A percentile compares a stretch with the other conserved stretches of the same genome.
These are phyloP conservation scores for Cordyceps javanica DNA, from an alignment of 2,329 filamentous ascomycete genomes.

Conservation along the genomic window DNA sequence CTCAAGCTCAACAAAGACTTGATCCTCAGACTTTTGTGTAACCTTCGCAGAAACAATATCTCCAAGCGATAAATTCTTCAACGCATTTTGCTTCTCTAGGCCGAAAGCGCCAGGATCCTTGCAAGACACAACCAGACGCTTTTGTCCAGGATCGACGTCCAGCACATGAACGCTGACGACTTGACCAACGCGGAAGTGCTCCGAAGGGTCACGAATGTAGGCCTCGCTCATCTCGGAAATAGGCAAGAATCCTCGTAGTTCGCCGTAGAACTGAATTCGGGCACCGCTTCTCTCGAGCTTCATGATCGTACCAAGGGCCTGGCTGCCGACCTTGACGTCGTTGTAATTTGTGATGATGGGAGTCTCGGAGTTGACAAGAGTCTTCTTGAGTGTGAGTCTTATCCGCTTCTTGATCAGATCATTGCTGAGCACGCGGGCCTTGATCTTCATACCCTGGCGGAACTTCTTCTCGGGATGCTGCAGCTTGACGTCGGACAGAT, in stretches of 20 bases:
- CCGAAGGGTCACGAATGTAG: conserved; percentile 79
- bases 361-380: conserved; percentile 81
- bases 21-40: conserved; percentile 72
- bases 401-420: conserved; percentile 71
- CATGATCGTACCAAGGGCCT: conserved; percentile 80
- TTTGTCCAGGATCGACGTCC: conserved; percentile 64
- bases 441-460: conserved; percentile 76
- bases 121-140: conserved; percentile 81
- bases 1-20: conserved; percentile 69
- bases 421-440: conserved; percentile 76
- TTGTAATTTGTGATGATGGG: conserved; percentile 72
- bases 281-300: conserved; percentile 75
- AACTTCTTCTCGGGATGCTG: conserved; percentile 97
- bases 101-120: conserved; percentile 80
- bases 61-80: conserved; percentile 68
- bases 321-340: conserved; percentile 66
- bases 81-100: conserved; percentile 63
- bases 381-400: conserved; percentile 89
- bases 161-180: conserved; percentile 88
- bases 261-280: conserved; percentile 86
- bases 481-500: conserved; percentile 80
- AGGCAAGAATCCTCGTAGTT: conserved; percentile 78
- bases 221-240: conserved; percentile 98
- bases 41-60: conserved; percentile 72
- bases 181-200: conserved; percentile 87